Evolutionary conservation across 768 basidiomycete species (phyloP), one percentile per base, ranked within the genome.

Genomic region (Collybia sp.): DNA sequence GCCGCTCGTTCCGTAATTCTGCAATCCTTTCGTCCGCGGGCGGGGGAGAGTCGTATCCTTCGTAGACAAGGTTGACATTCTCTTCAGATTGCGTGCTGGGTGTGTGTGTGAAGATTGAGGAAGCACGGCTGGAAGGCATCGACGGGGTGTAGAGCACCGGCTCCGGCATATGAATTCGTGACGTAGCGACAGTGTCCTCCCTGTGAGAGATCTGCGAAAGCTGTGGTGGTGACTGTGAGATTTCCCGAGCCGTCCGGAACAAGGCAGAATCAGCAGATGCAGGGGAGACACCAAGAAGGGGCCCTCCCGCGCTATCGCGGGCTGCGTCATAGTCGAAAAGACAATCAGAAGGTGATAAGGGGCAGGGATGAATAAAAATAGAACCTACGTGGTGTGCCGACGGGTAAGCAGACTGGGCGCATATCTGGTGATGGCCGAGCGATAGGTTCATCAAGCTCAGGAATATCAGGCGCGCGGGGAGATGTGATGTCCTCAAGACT

Each of bases 1-100:
- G 70, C 49, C 80, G 67, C 64, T 91, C 89, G 47, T 84, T 73
- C 51, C 68, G 69, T 36, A 68, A 61, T 39, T 77, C 70, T 12
- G 67, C 58, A n/a, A 67, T 56, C 5, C 51, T 49, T 13, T 69
- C 66, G 40, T 76, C 69, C 18, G 50, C 53, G 1, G 70, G 68
- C 0, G 66, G 57, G 2, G 68, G 70, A 4, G 71, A 71, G 15
- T 65, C 61, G 51, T 73, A 71, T 17, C 69, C 70, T 46, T 61
- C 56, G 31, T 58, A 52, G 38, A 48, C 31, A 42, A 50, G 43
- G 44, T 46, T 50, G 42, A 57, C 35, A 52, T 58, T 49, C 20
- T 52, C 59, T 43, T 58, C 58, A 25, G 62, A 64, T 18, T 54
- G 45, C 4, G 53, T 53, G 12, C 48, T 58, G 6, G 60, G 55